Evolutionary conservation across 441 rosid species (phyloP), one percentile per base, ranked within the genome.

Genomic region (Erodium moschatum): DNA sequence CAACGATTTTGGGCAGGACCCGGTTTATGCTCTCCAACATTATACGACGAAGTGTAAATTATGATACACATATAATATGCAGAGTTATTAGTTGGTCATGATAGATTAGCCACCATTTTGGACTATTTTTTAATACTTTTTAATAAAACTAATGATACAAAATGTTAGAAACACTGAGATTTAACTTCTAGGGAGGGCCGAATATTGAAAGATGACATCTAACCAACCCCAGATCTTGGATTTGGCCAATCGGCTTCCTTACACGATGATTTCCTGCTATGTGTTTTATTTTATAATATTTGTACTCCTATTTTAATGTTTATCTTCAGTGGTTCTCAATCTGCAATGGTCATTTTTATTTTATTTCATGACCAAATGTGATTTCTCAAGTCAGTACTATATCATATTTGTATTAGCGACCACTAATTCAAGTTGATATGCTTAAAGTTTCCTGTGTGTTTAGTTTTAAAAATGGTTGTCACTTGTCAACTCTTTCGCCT

Each of bases 381-480:
- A 52, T 15, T 15, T 52, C 6, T 52, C 8, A 52, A 52, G 29
- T 60, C 64, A 58, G n/a, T n/a, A n/a, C n/a, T n/a, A n/a, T n/a
- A n/a, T n/a, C n/a, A n/a, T n/a, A n/a, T n/a, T n/a, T n/a, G n/a
- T n/a, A n/a, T 18, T 52, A 16, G 20, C 6, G 60, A 65, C 11
- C 70, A 71, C 35, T 35, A 61, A 50, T 6, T 65, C 16, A 50
- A 54, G 65, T 74, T 35, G 61, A 24, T 46, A 38, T 33, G 33
- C 67, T 48, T 67, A 8, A n/a, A 48, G 54, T 64, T 20, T n/a
- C 29, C 5, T 27, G 8, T 16, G 21, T 18, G 19, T 24, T 31
- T 61, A 44, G 38, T 71, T 24, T 19, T 70, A 19, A 35, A 62
- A 69, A 38, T 70, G 65, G 60, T 75, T 33, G 69, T 69, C 66